Evolutionary conservation across 2,329 filamentous ascomycete species (phyloP), one percentile per base, ranked within the genome.

Genomic region (Colletotrichum tanaceti): DNA sequence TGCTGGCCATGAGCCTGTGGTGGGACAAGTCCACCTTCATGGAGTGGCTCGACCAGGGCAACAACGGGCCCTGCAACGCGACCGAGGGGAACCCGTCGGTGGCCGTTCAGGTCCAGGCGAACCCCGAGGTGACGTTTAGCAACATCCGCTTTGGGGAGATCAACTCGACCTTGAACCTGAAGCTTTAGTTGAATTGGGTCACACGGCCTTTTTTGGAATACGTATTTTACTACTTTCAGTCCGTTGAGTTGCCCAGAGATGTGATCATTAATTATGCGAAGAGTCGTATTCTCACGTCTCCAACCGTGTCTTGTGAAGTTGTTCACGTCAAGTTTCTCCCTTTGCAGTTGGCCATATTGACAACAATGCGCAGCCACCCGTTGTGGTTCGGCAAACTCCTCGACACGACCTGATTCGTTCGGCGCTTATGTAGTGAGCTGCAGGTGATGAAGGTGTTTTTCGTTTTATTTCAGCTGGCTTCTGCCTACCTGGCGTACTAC

Each of bases 121-220:
- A 81, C 70, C 80, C 86, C 43, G 79, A 82, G 70, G 86, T 88
- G 20, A 82, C 79, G 14, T 89, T 84, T 76, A 85, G 82, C 70
- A 87, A 87, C 77, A 83, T 89, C 74, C 85, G 83, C 76, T 83
- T 84, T 76, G 87, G 87, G 11, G 83, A 86, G 71, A 81, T 87
- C 65, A 82, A 80, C 71, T 85, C 83, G 3, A 70, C 64, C 1
- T 47, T 69, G 44, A 61, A 41, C 50, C 44, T 61, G 66, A 66
- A 46, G 44, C 28, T 59, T 5, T 49, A 39, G n/a, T 14, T 22
- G 3, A 2, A 9, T 18, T 1, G 5, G 35, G n/a, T 7, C 38
- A 54, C n/a, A 43, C 28, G 6, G 3, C 14, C 11, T 35, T n/a
- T 10, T n/a, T 16, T 4, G n/a, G n/a, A n/a, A n/a, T n/a, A 24